phyloP scores from a whole-genome alignment of 2,329 filamentous ascomycete genomes.

The Nigrograna mackinnonii region DNA sequence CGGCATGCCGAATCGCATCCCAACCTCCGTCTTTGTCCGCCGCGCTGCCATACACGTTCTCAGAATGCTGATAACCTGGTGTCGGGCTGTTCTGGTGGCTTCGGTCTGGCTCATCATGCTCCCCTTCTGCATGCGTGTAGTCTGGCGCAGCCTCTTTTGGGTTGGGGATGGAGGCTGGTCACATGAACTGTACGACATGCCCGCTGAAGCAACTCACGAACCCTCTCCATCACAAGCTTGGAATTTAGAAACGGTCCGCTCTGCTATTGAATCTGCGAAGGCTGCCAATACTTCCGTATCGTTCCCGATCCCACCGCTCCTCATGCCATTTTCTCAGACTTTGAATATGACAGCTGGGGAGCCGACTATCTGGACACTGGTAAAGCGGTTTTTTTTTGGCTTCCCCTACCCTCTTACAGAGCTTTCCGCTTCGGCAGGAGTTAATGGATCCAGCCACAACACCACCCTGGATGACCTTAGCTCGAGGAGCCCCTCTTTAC shows the following conservation, averaged over 20 bases:
- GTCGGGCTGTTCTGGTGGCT: slow-evolving; percentile 75
- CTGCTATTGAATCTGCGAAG: slow-evolving; percentile 20
- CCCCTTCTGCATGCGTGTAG: slow-evolving; percentile 86
- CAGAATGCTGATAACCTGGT: slow-evolving; percentile 74
- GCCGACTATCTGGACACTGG: slow-evolving; percentile 49
- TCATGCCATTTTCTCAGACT: slow-evolving; percentile 44
- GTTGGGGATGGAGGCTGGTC: slow-evolving; percentile 78
- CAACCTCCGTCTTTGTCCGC: slow-evolving; percentile 77
- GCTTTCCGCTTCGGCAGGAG: slow-evolving; percentile 25
- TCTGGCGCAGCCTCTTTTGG: slow-evolving; percentile 96
- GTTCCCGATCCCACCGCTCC: slow-evolving; percentile 28
- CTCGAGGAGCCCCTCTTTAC: slow-evolving; percentile 38
- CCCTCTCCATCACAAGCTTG: slow-evolving; percentile 5
- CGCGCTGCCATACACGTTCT: slow-evolving; percentile 76
- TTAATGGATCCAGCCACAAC: slow-evolving; percentile 25
- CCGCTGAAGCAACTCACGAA: slow-evolving; percentile 1
- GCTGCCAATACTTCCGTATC: slow-evolving; percentile 20
- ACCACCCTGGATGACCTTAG: slow-evolving; percentile 27
- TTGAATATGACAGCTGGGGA: slow-evolving; percentile 47
- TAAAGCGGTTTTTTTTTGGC: slow-evolving; percentile 47
- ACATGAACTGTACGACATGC: slow-evolving; percentile 39
- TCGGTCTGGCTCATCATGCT: slow-evolving; percentile 89
- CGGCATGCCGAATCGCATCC: slow-evolving; percentile 85
- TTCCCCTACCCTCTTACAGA: slow-evolving; percentile 25
- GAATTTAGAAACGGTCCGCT: slow-evolving; percentile 21